These are phyloP conservation scores for Gossypium stocksii DNA, from an alignment of 345 rosid genomes.

Conservation along the genomic window DNA sequence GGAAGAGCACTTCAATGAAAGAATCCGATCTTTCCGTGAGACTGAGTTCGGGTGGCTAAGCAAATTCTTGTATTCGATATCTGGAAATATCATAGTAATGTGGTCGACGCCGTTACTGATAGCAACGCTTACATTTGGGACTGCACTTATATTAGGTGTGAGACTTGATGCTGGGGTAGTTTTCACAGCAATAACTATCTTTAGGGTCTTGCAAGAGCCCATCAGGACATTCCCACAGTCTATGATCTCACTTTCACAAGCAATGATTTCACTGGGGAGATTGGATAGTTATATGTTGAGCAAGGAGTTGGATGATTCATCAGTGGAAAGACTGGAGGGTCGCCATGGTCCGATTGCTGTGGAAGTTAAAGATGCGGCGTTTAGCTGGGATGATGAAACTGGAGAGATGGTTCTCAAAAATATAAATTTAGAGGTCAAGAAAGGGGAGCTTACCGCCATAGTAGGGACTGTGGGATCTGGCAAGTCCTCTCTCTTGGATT, in stretches of 20 bases:
- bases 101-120: slow-evolving; percentile 80
- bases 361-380: slow-evolving; percentile 63
- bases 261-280: slow-evolving; percentile 78
- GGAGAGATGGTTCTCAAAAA: slow-evolving; percentile 49
- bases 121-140: slow-evolving; percentile 68
- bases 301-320: slow-evolving; percentile 50
- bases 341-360: slow-evolving; percentile 55
- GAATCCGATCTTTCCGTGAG: slow-evolving; percentile 64
- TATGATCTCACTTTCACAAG: slow-evolving; percentile 90
- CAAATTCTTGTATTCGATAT: slow-evolving; percentile 70
- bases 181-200: slow-evolving; percentile 76
- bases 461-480: slow-evolving; percentile 97
- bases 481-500: slow-evolving; percentile 76
- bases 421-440: slow-evolving; percentile 53
- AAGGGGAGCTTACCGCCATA: slow-evolving; percentile 79
- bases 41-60: slow-evolving; percentile 74
- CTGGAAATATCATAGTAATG: slow-evolving; percentile 64
- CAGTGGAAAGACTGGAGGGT: slow-evolving; percentile 55
- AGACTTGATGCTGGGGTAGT: slow-evolving; percentile 84
- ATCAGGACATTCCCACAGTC: slow-evolving; percentile 88
- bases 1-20: slow-evolving; percentile 85
- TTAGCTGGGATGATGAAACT: slow-evolving; percentile 78
- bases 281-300: slow-evolving; percentile 78
- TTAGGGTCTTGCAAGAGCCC: slow-evolving; percentile 92
- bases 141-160: slow-evolving; percentile 61